Percentiles rank a stretch among this genome's conserved stretches.
These are phyloP conservation scores for Penicillium decumbens DNA, from an alignment of 2,329 filamentous ascomycete species.

Conservation along the genomic window DNA sequence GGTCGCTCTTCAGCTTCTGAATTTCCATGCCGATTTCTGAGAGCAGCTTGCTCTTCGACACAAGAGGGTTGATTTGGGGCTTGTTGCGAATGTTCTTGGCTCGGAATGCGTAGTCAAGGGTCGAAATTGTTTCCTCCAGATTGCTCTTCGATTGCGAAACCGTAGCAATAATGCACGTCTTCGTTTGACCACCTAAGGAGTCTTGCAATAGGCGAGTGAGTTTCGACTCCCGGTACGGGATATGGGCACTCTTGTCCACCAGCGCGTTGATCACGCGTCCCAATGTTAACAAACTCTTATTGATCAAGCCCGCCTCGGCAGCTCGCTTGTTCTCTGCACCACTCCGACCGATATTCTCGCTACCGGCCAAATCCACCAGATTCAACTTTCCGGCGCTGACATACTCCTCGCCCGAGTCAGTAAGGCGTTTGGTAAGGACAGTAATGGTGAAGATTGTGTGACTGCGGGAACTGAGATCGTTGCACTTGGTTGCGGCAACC, in stretches of 20 bases:
- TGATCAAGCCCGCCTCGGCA: constrained; percentile 91
- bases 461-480: constrained; percentile 92
- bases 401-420: constrained; percentile 81
- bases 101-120: constrained; percentile 92
- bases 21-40: constrained; percentile 89
- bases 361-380: constrained; percentile 91
- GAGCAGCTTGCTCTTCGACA: constrained; percentile 89
- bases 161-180: constrained; percentile 98
- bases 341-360: constrained; percentile 94
- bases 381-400: constrained; percentile 91
- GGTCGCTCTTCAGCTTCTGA: constrained; percentile 86
- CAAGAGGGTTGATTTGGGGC: constrained; percentile 84
- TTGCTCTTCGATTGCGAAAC: constrained; percentile 93
- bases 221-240: constrained; percentile 90
- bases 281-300: constrained; percentile 92
- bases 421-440: constrained; percentile 75
- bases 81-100: constrained; percentile 99
- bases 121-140: constrained; percentile 95
- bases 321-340: constrained; percentile 98
- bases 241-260: constrained; percentile 83
- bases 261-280: constrained; percentile 96
- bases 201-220: constrained; percentile 92
- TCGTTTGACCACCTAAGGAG: constrained; percentile 88
- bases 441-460: constrained; percentile 98
- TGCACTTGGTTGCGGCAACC: constrained; percentile 99